Conservation (phyloP, 148 eudicot species). For the Nepenthes mirabilis region DNA sequence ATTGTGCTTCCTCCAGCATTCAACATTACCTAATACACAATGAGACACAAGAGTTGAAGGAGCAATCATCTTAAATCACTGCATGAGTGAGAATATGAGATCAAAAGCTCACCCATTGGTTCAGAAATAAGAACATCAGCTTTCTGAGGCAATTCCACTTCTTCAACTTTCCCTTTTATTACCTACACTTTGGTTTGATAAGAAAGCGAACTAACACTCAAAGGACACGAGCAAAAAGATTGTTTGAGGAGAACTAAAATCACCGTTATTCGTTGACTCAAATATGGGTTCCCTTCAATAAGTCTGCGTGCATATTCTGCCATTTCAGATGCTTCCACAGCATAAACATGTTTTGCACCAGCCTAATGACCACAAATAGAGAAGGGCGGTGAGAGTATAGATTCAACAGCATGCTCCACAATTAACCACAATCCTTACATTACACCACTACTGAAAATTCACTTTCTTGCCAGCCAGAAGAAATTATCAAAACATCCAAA, state of each 20-base stretch:
- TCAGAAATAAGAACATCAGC: conserved; percentile 93
- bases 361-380: conserved; percentile 32
- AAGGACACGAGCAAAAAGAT: background rate
- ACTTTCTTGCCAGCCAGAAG: background rate
- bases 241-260: background rate
- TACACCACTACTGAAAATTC: background rate
- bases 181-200: conserved; percentile 29
- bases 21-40: background rate
- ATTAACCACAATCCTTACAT: background rate
- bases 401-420: background rate
- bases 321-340: conserved; percentile 99
- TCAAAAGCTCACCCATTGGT: conserved; percentile 72
- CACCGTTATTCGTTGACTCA: conserved; percentile 79
- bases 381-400: background rate
- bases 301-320: conserved; percentile 90
- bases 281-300: conserved; percentile 78
- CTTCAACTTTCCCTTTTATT: conserved; percentile 93
- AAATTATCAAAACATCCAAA: background rate
- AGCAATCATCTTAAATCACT: too few species aligned
- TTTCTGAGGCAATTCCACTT: conserved; percentile 87
- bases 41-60: too few species aligned
- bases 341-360: conserved; percentile 97
- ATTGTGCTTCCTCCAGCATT: background rate
- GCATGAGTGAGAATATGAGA: background rate
- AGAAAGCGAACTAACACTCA: background rate